Percentiles rank a stretch among this genome's conserved stretches.
Conservation (phyloP, 495 filamentous ascomycete species). For the Pseudoneurospora amorphoporcata region DNA sequence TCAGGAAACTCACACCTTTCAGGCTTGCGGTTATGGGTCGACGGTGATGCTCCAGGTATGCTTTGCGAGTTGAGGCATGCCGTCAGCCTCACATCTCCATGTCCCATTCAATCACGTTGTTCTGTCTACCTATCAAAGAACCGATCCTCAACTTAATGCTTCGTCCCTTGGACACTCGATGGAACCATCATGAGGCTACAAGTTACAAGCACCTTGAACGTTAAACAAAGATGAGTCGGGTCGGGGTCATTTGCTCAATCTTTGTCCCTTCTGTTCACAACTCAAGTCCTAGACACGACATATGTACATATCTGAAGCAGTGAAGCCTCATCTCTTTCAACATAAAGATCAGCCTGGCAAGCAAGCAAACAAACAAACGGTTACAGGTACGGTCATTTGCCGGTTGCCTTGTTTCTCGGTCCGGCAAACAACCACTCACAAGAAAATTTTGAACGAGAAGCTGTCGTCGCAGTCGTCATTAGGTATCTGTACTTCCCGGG, state of each 20-base stretch:
- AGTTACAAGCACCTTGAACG: too few species aligned
- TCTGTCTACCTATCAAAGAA: too few species aligned
- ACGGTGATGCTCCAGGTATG: not conserved
- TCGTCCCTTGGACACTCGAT: not conserved
- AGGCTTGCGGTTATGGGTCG: not conserved
- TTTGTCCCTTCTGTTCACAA: too few species aligned
- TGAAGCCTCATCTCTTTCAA: not conserved
- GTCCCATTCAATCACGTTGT: too few species aligned
- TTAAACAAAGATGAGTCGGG: too few species aligned
- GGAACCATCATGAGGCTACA: not conserved
- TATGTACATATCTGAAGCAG: not conserved
- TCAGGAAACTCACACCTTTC: not conserved
- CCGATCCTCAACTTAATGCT: too few species aligned
- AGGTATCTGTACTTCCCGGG: too few species aligned
- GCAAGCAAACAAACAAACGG: not conserved
- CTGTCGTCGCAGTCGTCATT: not conserved
- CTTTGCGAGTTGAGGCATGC: not conserved
- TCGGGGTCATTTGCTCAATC: not conserved
- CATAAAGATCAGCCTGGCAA: too few species aligned
- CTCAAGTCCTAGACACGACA: not conserved
- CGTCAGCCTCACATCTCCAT: too few species aligned
- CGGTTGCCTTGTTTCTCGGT: not conserved
- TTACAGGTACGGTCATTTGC: not conserved
- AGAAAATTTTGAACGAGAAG: too few species aligned
- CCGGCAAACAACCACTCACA: not conserved